A percentile compares a stretch with the other conserved stretches of the same genome.
Conservation (phyloP, 2,329 filamentous ascomycete genomes). For the Neoscytalidium dimidiatum region DNA sequence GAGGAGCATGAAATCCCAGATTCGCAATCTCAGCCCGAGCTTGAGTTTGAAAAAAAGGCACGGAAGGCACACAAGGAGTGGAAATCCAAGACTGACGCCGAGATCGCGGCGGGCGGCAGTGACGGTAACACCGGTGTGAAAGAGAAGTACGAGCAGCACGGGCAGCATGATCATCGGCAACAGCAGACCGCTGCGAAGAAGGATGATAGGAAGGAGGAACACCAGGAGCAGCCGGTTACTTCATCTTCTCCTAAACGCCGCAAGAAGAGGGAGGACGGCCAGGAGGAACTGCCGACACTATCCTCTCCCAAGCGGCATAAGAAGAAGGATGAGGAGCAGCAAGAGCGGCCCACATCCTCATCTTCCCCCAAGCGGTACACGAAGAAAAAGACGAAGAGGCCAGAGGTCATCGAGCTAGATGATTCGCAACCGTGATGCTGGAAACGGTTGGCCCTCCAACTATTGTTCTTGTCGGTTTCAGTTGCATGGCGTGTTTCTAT, state of each 20-base stretch:
- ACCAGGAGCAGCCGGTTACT: too few species aligned
- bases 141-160: too few species aligned
- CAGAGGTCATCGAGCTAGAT: slow-evolving; percentile 3
- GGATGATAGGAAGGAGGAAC: too few species aligned
- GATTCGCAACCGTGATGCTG: not conserved
- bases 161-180: too few species aligned
- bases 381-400: not conserved
- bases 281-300: too few species aligned
- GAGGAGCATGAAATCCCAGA: not conserved
- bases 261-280: too few species aligned
- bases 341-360: not conserved
- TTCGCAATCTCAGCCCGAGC: not conserved
- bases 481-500: not conserved
- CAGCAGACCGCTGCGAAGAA: too few species aligned
- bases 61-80: not conserved
- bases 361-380: not conserved
- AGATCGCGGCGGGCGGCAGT: too few species aligned
- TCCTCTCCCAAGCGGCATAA: too few species aligned
- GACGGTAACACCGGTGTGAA: too few species aligned
- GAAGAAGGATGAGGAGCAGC: not conserved
- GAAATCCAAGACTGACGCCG: not conserved
- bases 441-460: too few species aligned
- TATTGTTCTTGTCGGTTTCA: not conserved
- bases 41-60: not conserved
- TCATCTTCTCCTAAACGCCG: too few species aligned